Evolutionary conservation across 225 moss, liverwort and hornwort genomes (phyloP).

Genomic region (Sphagnum tenellum): DNA sequence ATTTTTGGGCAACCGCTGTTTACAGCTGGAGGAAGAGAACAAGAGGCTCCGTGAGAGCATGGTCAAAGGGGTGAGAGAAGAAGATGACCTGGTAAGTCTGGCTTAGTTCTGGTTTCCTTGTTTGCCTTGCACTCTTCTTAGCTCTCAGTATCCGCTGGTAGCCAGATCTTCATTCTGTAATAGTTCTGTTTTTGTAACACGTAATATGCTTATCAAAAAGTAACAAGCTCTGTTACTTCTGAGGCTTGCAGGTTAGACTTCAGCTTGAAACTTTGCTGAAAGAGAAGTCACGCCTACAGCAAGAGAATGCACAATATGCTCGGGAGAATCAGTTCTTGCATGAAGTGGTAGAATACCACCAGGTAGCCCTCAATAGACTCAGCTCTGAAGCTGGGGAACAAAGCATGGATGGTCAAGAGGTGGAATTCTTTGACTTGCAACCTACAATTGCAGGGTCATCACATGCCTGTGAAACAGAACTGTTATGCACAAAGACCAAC

Average conservation of each 20-base stretch:
- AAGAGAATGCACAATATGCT: slow-evolving; percentile 83
- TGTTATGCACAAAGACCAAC: too few species aligned
- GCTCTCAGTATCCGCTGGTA: too few species aligned
- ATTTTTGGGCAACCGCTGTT: slow-evolving; percentile 71
- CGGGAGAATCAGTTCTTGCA: slow-evolving; percentile 91
- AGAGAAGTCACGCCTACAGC: slow-evolving; percentile 86
- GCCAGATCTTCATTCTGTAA: too few species aligned
- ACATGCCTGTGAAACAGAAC: too few species aligned
- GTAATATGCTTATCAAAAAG: too few species aligned
- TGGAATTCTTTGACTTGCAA: too few species aligned
- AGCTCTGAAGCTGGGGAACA: slow-evolving; percentile 11
- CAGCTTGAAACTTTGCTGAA: slow-evolving; percentile 89
- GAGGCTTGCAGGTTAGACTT: slow-evolving; percentile 51
- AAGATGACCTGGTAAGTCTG: slow-evolving; percentile 62
- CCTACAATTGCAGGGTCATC: too few species aligned
- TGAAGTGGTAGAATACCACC: slow-evolving; percentile 93
- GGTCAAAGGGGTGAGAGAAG: slow-evolving; percentile 60
- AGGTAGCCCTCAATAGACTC: slow-evolving; percentile 17
- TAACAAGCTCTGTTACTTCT: too few species aligned
- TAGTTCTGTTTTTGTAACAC: too few species aligned
- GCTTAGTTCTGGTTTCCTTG: too few species aligned
- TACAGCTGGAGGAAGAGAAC: slow-evolving; percentile 92
- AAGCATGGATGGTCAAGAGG: too few species aligned
- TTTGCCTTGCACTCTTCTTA: not conserved
- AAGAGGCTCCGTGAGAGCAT: slow-evolving; percentile 82